These are phyloP conservation scores for Mycosarcoma mackinlayi DNA, from an alignment of 1,284 basidiomycete species.

Conservation along the genomic window DNA sequence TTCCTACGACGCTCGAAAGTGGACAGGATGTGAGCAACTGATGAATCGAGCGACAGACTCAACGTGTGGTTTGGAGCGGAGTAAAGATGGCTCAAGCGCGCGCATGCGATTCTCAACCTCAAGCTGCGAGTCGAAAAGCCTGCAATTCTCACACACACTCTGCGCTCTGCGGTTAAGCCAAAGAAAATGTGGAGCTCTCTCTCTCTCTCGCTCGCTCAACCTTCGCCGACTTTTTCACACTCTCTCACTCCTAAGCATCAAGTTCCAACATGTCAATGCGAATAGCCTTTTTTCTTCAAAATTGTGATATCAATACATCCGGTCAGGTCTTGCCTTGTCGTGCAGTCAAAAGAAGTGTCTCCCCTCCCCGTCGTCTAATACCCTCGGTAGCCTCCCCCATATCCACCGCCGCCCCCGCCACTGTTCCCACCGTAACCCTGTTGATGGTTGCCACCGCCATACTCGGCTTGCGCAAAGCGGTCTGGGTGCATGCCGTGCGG, in stretches of 20 bases:
- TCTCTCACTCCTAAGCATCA: neutral
- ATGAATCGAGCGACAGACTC: too few relatives aligned
- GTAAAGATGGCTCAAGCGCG: slow-evolving; percentile 7
- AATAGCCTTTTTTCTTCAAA: neutral
- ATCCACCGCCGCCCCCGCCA: slow-evolving; percentile 15
- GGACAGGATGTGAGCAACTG: too few relatives aligned
- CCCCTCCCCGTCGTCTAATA: neutral
- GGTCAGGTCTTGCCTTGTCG: too few relatives aligned
- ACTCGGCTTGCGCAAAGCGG: slow-evolving; percentile 43
- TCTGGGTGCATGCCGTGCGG: slow-evolving; percentile 58
- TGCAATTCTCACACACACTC: neutral
- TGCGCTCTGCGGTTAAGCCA: too few relatives aligned
- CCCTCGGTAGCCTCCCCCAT: slow-evolving; percentile 11
- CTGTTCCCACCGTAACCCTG: slow-evolving; percentile 2
- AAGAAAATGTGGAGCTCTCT: too few relatives aligned
- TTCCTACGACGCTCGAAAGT: too few relatives aligned
- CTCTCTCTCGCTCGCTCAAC: too few relatives aligned
- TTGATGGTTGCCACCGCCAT: slow-evolving; percentile 20
- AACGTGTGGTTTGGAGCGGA: too few relatives aligned
- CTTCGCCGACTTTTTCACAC: too few relatives aligned
- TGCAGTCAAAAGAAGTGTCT: too few relatives aligned
- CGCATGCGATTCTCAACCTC: neutral
- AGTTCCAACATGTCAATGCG: neutral
- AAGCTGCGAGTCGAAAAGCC: neutral
- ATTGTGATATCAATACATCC: slow-evolving; percentile 5